Evolutionary conservation across 257 asterid genomes (phyloP).

Genomic region (Handroanthus guayacan): DNA sequence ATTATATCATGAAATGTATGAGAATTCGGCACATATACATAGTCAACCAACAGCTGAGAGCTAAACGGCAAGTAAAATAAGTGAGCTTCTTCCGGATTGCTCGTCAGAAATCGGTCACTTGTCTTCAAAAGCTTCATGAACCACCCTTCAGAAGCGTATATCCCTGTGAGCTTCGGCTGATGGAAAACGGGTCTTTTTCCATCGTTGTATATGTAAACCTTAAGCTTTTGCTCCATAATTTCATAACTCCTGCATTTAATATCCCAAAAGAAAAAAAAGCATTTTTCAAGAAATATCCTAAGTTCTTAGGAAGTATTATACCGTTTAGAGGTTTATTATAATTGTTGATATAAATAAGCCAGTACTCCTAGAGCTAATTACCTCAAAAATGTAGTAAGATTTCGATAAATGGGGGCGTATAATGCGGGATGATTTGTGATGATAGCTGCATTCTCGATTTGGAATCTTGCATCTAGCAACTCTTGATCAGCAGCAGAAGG

Average conservation of each 20-base stretch:
- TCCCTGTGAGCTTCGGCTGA: conserved; percentile 48
- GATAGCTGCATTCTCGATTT: conserved; percentile 51
- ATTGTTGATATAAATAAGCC: not conserved
- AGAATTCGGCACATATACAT: conserved; percentile 44
- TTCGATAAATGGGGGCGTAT: conserved; percentile 68
- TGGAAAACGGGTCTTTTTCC: conserved; percentile 51
- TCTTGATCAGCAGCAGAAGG: conserved; percentile 60
- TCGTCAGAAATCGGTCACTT: conserved; percentile 40
- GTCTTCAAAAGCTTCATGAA: conserved; percentile 52
- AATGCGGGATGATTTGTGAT: conserved; percentile 38
- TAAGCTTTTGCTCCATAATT: conserved; percentile 51
- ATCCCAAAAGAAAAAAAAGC: not conserved
- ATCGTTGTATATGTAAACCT: conserved; percentile 49
- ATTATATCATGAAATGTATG: conserved; percentile 43
- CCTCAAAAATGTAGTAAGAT: conserved; percentile 63
- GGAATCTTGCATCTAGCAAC: conserved; percentile 49
- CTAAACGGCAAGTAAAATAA: conserved; percentile 56
- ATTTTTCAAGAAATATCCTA: not conserved
- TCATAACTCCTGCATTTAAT: conserved; percentile 49
- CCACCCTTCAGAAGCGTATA: conserved; percentile 64
- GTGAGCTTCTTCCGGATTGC: conserved; percentile 47
- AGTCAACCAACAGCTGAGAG: conserved; percentile 46
- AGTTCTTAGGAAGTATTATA: not conserved
- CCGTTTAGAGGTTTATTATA: not conserved
- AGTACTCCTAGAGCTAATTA: conserved; percentile 15